Percentiles rank a stretch among this genome's conserved stretches.
Conservation (phyloP, 805 yeast species). For the Saccharomycopsis sp. region DNA sequence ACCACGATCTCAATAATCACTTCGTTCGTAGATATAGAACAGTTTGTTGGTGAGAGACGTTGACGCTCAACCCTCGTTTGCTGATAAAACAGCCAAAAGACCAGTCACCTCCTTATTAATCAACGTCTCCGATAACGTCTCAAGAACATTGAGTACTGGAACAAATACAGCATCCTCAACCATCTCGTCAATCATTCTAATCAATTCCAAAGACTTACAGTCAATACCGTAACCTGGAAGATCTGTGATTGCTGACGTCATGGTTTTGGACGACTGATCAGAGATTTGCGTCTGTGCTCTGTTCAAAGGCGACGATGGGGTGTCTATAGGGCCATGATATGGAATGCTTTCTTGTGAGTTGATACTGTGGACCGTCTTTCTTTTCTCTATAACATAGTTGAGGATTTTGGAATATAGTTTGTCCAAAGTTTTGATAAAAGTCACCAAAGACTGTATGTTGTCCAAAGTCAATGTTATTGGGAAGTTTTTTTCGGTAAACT, state of each 20-base stretch:
- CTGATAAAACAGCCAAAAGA: neutral
- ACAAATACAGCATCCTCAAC: constrained; percentile 5
- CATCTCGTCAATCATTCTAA: neutral
- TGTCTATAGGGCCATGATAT: neutral
- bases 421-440: constrained; percentile 7
- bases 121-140: neutral
- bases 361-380: neutral
- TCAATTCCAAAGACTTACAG: neutral
- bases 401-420: constrained; percentile 5
- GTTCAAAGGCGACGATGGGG: neutral
- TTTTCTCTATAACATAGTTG: neutral
- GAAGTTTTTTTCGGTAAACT: constrained; percentile 6
- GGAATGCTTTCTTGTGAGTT: neutral
- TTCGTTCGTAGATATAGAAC: no score
- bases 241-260: neutral
- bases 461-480: constrained; percentile 11
- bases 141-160: constrained; percentile 6
- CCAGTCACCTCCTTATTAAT: constrained; percentile 3
- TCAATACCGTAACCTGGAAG: neutral
- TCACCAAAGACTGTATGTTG: constrained; percentile 6
- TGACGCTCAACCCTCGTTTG: no score
- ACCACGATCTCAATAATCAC: no score
- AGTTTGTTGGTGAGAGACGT: no score
- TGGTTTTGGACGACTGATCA: neutral
- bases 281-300: neutral